These are phyloP conservation scores for Pistacia integerrima DNA, from an alignment of 345 rosid genomes.

Conservation along the genomic window DNA sequence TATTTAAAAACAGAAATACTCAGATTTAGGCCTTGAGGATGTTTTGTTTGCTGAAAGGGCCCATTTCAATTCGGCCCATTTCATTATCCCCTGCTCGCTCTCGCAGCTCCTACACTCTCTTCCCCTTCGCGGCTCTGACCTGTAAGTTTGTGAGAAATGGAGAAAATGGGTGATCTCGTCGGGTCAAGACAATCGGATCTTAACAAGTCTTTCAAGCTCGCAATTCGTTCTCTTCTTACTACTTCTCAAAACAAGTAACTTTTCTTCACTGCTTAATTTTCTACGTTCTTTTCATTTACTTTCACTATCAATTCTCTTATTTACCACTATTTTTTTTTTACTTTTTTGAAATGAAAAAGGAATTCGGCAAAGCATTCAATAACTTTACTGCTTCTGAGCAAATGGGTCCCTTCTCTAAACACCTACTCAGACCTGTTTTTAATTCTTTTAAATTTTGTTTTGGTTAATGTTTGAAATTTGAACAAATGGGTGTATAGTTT, in stretches of 20 bases:
- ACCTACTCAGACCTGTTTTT: neutral
- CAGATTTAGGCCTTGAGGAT: no score
- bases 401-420: constrained; percentile 38
- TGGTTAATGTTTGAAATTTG: neutral
- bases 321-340: neutral
- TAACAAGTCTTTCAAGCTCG: constrained; percentile 55
- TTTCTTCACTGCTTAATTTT: neutral
- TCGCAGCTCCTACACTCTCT: neutral
- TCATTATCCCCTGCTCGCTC: neutral
- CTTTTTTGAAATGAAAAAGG: constrained; percentile 26
- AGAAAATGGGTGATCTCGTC: constrained; percentile 20
- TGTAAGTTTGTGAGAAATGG: constrained; percentile 15
- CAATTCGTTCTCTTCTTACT: constrained; percentile 61
- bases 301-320: neutral
- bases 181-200: constrained; percentile 49
- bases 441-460: neutral
- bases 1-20: no score
- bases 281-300: neutral
- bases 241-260: constrained; percentile 56
- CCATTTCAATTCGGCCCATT: neutral
- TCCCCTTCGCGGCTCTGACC: neutral
- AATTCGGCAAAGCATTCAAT: constrained; percentile 50
- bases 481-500: neutral
- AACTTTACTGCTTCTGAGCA: constrained; percentile 50
- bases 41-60: no score